These are phyloP conservation scores for Entophlyctis helioformis DNA, from an alignment of 192 early-diverging fungal species.

Conservation along the genomic window DNA sequence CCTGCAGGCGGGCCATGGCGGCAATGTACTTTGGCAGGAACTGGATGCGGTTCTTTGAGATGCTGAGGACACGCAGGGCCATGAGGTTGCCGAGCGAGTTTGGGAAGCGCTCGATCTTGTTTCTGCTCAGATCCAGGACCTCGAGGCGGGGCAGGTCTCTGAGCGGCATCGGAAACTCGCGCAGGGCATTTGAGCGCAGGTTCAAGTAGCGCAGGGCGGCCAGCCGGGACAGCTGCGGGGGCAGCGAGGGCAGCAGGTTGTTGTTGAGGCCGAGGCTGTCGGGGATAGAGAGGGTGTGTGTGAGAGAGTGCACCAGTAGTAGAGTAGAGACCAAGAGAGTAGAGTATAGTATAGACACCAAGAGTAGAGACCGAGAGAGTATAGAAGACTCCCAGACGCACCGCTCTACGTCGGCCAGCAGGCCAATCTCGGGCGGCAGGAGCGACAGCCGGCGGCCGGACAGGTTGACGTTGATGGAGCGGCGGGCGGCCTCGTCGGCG, in stretches of 20 bases:
- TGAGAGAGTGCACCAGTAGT: neutral
- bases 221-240: constrained; percentile 7
- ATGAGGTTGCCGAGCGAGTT: constrained; percentile 16
- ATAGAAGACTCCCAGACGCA: neutral
- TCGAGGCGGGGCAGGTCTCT: constrained; percentile 14
- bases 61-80: constrained; percentile 13
- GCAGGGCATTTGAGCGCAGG: constrained; percentile 17
- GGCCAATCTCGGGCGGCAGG: constrained; percentile 4
- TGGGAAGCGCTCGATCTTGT: constrained; percentile 24
- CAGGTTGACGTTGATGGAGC: no score
- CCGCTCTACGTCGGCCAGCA: constrained; percentile 1
- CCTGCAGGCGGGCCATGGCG: constrained; percentile 14
- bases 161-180: constrained; percentile 25
- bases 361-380: neutral
- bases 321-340: neutral
- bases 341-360: neutral
- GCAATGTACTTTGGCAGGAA: constrained; percentile 19
- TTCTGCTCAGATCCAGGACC: constrained; percentile 26
- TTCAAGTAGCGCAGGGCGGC: constrained; percentile 25
- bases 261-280: constrained; percentile 24
- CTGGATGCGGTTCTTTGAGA: constrained; percentile 19
- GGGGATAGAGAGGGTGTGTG: neutral
- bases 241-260: constrained; percentile 17
- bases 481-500: no score
- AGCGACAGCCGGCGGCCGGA: neutral